phyloP scores from a whole-genome alignment of 164 flowering plant genomes.

The Chimonanthus salicifolius region DNA sequence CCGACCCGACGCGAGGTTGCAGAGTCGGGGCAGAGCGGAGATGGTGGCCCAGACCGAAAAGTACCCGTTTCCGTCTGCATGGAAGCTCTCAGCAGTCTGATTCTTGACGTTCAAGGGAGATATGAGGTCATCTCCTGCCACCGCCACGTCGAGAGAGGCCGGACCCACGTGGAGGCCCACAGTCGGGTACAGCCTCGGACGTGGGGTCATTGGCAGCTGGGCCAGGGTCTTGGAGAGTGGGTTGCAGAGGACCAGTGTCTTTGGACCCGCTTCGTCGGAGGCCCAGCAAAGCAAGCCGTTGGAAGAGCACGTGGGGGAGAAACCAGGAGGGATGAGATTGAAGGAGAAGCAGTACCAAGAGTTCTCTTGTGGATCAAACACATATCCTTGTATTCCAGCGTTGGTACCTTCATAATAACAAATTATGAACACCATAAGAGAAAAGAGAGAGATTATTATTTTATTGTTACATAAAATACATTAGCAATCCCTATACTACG shows the following conservation, averaged over 20 bases:
- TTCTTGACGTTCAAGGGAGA: constrained; percentile 90
- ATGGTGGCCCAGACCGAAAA: constrained; percentile 68
- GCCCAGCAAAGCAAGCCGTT: constrained; percentile 73
- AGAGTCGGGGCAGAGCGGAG: constrained; percentile 62
- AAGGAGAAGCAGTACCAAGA: constrained; percentile 60
- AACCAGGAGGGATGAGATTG: constrained; percentile 50
- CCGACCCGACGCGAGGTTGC: constrained; percentile 71
- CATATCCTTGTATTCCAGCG: neutral
- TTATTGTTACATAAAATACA: no score
- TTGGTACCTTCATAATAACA: no score
- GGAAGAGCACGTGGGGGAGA: constrained; percentile 67
- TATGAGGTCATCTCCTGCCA: constrained; percentile 85
- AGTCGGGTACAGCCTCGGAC: constrained; percentile 75
- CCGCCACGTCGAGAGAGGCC: constrained; percentile 42
- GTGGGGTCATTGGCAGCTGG: constrained; percentile 55
- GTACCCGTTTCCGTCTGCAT: constrained; percentile 55
- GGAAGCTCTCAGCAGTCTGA: constrained; percentile 65
- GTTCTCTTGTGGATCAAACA: constrained; percentile 59
- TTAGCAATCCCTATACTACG: no score
- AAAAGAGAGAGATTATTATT: no score
- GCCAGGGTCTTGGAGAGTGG: constrained; percentile 48
- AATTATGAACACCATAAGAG: no score
- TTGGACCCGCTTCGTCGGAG: constrained; percentile 61
- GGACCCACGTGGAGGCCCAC: constrained; percentile 47
- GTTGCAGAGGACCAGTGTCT: constrained; percentile 54